These are phyloP conservation scores for Penicillium sp. DNA, from an alignment of 2,329 filamentous ascomycete genomes.

Conservation along the genomic window DNA sequence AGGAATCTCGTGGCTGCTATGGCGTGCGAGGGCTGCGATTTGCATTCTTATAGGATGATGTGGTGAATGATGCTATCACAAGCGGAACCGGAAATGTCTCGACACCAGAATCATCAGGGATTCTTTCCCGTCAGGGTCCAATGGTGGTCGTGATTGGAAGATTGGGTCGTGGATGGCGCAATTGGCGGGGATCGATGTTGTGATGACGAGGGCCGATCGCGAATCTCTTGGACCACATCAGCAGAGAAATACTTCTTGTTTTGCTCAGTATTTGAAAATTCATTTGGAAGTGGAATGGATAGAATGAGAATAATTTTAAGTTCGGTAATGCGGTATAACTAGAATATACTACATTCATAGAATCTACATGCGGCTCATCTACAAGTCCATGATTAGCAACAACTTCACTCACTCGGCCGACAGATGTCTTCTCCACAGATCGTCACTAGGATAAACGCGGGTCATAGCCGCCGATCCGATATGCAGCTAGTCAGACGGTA, in stretches of 20 bases:
- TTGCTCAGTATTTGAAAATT: too few relatives aligned
- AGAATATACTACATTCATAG: too few relatives aligned
- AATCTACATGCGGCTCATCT: too few relatives aligned
- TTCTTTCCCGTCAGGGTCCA: neutral
- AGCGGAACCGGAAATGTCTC: neutral
- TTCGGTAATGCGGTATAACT: too few relatives aligned
- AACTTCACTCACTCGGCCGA: conserved; percentile 14
- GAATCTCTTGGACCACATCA: neutral
- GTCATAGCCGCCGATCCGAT: conserved; percentile 1
- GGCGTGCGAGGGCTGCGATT: conserved; percentile 24
- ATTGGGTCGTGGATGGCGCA: conserved; percentile 25
- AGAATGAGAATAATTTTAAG: too few relatives aligned
- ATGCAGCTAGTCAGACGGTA: neutral
- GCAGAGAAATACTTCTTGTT: too few relatives aligned
- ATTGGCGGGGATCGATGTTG: conserved; percentile 26
- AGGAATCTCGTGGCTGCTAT: conserved; percentile 25
- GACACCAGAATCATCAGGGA: neutral
- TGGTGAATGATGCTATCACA: neutral
- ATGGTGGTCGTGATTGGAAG: conserved; percentile 6
- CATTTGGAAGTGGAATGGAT: too few relatives aligned
- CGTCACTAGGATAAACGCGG: neutral
- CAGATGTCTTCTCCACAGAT: conserved; percentile 1
- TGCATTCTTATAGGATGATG: conserved; percentile 14
- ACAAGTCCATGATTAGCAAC: too few relatives aligned
- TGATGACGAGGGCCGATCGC: conserved; percentile 15